phyloP scores from a whole-genome alignment of 2,329 filamentous ascomycete genomes.

The Daldinia sp. region DNA sequence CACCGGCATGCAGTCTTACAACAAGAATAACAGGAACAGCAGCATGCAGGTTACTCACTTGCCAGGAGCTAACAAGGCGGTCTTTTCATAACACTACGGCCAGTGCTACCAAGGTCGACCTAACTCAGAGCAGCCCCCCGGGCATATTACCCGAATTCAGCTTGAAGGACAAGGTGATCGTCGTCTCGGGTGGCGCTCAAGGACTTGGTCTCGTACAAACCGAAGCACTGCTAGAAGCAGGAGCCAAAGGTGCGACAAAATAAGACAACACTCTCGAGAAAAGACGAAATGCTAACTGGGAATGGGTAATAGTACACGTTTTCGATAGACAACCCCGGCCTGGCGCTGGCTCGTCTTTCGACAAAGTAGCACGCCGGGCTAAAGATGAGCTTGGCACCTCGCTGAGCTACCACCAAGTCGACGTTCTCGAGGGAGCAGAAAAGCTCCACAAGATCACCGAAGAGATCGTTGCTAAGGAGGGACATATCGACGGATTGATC shows the following conservation, averaged over 20 bases:
- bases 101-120: slow-evolving; percentile 21
- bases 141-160: slow-evolving; percentile 76
- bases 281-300: slow-evolving; percentile 1
- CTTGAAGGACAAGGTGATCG: slow-evolving; percentile 77
- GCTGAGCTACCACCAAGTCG: slow-evolving; percentile 80
- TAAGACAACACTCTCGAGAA: not conserved
- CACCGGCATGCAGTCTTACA: slow-evolving; percentile 31
- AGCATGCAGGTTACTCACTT: slow-evolving; percentile 15
- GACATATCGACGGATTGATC: slow-evolving; percentile 82
- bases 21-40: slow-evolving; percentile 24
- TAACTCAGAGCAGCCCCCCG: slow-evolving; percentile 20
- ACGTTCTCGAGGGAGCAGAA: slow-evolving; percentile 77
- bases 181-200: slow-evolving; percentile 81
- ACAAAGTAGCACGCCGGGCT: slow-evolving; percentile 72
- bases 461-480: slow-evolving; percentile 76
- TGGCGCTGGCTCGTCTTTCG: slow-evolving; percentile 68
- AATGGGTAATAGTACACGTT: slow-evolving; percentile 67
- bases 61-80: slow-evolving; percentile 25
- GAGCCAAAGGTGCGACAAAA: slow-evolving; percentile 68
- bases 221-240: slow-evolving; percentile 83
- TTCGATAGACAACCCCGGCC: slow-evolving; percentile 72
- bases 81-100: slow-evolving; percentile 33
- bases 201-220: slow-evolving; percentile 83
- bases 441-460: slow-evolving; percentile 75
- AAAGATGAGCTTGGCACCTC: slow-evolving; percentile 73